Evolutionary conservation across 176 grass and related monocot genomes (phyloP), one percentile per base, ranked within the genome.

Genomic region (Pharus latifolius): DNA sequence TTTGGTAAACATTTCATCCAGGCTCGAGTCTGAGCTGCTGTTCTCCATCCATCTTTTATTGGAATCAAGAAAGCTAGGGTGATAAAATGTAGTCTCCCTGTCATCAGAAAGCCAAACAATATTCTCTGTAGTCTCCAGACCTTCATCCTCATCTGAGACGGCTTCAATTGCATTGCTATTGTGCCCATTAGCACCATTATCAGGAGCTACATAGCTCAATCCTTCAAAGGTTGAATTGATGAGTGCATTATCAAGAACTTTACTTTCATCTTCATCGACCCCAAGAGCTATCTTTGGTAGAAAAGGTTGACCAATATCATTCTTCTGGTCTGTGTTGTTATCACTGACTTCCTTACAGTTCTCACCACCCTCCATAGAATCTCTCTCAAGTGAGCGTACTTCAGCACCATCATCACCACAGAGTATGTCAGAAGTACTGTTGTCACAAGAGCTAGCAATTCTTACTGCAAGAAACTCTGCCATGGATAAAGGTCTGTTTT

Each of bases 201-300:
- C 66, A 27, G 60, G 34, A 52, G 19, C 12, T 20, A 2, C 20
- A 18, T 27, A 25, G 66, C 27, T 72, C 66, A 66, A 54, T 72
- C 24, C 51, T 53, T 67, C 51, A 72, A 57, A 53, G n/a, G n/a
- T 22, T 60, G 44, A 12, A 2, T 43, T 51, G 4, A 43, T 50
- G 58, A 30, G 28, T 60, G 61, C 19, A 25, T 49, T 63, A 32
- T 34, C 24, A 50, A 62, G 26, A 51, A 26, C 1, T 1, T 4
- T 50, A 27, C 11, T 30, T 15, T 60, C 58, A 6, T 63, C 33
- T 28, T 6, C 65, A 47, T 52, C 65, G 63, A 47, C 24, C 10
- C 83, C 65, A 56, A 75, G 77, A 60, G 58, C 76, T 65, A 43
- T 65, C 60, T 85, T 72, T 67, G 72, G 26, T n/a, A 76, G 69